Conservation (phyloP, 805 yeast genomes). For the Kluyveromyces nonfermentans region DNA sequence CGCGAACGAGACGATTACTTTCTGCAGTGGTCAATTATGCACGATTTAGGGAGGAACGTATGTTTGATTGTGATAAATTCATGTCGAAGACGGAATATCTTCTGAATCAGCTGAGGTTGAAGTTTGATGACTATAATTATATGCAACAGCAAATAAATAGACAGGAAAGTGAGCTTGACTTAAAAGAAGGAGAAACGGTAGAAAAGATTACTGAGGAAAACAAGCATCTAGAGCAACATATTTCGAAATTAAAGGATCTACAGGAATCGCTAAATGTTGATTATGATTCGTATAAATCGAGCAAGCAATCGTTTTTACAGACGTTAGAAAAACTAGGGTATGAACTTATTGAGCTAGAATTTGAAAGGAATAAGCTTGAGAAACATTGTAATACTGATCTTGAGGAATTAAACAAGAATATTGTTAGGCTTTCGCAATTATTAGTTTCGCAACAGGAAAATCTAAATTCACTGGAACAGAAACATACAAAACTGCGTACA, state of each 20-base stretch:
- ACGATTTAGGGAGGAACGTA: conserved; percentile 68
- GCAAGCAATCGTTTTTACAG: conserved; percentile 48
- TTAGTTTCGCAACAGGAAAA: conserved; percentile 33
- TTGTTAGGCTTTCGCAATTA: conserved; percentile 41
- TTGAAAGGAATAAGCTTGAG: conserved; percentile 50
- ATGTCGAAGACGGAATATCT: conserved; percentile 45
- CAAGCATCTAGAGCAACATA: conserved; percentile 47
- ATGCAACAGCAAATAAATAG: conserved; percentile 30
- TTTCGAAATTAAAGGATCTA: conserved; percentile 47
- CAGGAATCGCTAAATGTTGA: conserved; percentile 57
- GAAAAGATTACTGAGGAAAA: conserved; percentile 42
- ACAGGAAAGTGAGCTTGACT: conserved; percentile 24
- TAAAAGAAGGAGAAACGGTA: conserved; percentile 24
- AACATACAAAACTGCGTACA: conserved; percentile 41
- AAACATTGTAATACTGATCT: conserved; percentile 55
- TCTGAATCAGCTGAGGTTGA: conserved; percentile 36
- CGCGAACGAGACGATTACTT: conserved; percentile 50
- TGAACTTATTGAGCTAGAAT: conserved; percentile 44
- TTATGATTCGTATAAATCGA: conserved; percentile 53
- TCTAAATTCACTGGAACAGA: conserved; percentile 35
- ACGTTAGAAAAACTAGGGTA: conserved; percentile 54
- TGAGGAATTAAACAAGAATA: conserved; percentile 41
- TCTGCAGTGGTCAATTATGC: conserved; percentile 85
- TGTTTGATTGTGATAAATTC: conserved; percentile 57
- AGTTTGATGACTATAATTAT: conserved; percentile 33